Percentiles rank a stretch among this genome's conserved stretches.
Evolutionary conservation across 805 yeast genomes (phyloP).

Genomic region (Teunomyces tritomae): DNA sequence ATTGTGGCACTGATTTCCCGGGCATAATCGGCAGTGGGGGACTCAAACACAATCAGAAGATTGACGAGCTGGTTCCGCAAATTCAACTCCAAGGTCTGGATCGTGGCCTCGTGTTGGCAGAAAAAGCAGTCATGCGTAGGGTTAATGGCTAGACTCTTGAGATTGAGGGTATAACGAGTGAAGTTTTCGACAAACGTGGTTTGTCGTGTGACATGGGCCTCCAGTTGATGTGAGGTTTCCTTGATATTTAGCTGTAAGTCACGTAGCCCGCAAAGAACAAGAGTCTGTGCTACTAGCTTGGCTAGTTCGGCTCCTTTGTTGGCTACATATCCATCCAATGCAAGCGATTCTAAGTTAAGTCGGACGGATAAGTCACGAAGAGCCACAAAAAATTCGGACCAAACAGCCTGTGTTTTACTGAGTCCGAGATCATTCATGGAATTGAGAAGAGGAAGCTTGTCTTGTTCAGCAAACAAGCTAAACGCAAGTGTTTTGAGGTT

Average conservation of each 20-base stretch:
- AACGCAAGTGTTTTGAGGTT: conserved; percentile 16
- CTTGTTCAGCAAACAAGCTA: conserved; percentile 9
- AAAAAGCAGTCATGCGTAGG: conserved; percentile 21
- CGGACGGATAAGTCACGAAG: conserved; percentile 1
- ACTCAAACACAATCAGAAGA: conserved; percentile 14
- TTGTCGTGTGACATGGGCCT: conserved; percentile 11
- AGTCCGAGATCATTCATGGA: conserved; percentile 4
- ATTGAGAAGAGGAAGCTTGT: conserved; percentile 15
- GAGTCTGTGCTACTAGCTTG: conserved; percentile 7
- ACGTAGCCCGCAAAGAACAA: conserved; percentile 13
- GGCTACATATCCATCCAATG: conserved; percentile 23
- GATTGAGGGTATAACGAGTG: conserved; percentile 8
- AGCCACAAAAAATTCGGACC: conserved; percentile 19
- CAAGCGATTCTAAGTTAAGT: conserved; percentile 11
- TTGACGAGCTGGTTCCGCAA: conserved; percentile 9
- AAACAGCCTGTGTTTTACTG: conserved; percentile 12
- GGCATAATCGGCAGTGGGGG: conserved; percentile 9
- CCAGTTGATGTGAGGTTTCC: conserved; percentile 21
- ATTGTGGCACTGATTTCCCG: conserved; percentile 9
- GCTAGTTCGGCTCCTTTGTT: conserved; percentile 11
- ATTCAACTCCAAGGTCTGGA: conserved; percentile 3
- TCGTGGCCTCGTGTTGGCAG: conserved; percentile 15
- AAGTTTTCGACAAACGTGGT: conserved; percentile 12
- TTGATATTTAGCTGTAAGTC: conserved; percentile 15
- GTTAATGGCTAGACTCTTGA: conserved; percentile 9